Percentiles rank a stretch among this genome's conserved stretches.
Evolutionary conservation across 306 rosid genomes (phyloP).

Genomic region (Echinosophora koreensis): DNA sequence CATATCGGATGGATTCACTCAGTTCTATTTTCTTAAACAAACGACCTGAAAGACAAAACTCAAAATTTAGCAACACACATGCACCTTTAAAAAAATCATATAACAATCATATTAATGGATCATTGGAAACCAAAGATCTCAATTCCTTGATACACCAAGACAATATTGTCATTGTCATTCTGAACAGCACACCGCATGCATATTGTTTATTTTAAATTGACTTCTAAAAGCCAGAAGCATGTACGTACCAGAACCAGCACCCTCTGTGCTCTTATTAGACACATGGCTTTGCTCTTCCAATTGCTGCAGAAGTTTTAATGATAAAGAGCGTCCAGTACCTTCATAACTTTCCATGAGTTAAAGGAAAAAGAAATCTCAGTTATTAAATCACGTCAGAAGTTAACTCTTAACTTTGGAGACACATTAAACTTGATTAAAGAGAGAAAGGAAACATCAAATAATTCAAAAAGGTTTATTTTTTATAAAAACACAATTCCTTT

Average conservation of each 20-base stretch:
- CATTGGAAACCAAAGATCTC: no score
- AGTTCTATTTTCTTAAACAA: constrained; percentile 85
- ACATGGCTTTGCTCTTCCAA: constrained; percentile 78
- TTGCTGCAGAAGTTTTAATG: constrained; percentile 91
- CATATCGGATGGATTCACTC: constrained; percentile 93
- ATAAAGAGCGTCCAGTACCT: constrained; percentile 97
- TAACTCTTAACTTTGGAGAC: constrained; percentile 18
- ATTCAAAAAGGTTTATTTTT: constrained; percentile 6
- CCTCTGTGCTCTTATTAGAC: constrained; percentile 66
- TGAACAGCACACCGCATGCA: constrained; percentile 30
- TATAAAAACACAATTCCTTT: not conserved
- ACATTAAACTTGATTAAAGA: constrained; percentile 17
- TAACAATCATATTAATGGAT: no score
- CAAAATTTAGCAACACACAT: constrained; percentile 40
- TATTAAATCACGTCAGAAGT: constrained; percentile 25
- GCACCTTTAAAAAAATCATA: no score
- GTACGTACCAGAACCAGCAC: constrained; percentile 69
- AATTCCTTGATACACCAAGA: constrained; percentile 37
- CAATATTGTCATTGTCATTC: constrained; percentile 27
- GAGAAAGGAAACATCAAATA: constrained; percentile 18
- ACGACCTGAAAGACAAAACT: constrained; percentile 64
- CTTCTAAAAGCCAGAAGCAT: constrained; percentile 35
- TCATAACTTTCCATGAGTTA: constrained; percentile 71
- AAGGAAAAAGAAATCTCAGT: constrained; percentile 40
- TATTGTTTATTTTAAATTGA: constrained; percentile 8